Percentiles rank a stretch among this genome's conserved stretches.
These are phyloP conservation scores for Hypoxylon lienhwacheense DNA, from an alignment of 495 filamentous ascomycete genomes.

Conservation along the genomic window DNA sequence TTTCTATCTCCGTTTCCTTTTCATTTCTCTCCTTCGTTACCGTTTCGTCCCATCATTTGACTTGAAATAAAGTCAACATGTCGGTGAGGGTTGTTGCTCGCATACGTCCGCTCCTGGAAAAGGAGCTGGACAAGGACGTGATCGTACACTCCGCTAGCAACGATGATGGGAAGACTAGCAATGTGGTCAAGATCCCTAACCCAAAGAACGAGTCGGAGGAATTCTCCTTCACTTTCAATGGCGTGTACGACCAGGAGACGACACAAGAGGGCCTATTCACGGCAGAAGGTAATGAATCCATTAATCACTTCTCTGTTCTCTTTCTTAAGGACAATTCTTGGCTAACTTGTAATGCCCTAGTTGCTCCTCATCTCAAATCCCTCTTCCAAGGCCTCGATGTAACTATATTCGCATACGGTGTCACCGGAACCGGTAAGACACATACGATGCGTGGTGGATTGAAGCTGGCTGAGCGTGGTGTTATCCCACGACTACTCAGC, in stretches of 20 bases:
- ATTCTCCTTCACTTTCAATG: conserved; percentile 93
- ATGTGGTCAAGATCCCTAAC: conserved; percentile 85
- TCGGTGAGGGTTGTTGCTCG: conserved; percentile 85
- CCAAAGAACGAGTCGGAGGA: conserved; percentile 89
- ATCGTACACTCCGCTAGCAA: conserved; percentile 69
- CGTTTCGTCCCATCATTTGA: conserved; percentile 2
- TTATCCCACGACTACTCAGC: conserved; percentile 87
- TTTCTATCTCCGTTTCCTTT: too few relatives aligned
- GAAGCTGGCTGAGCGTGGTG: conserved; percentile 81
- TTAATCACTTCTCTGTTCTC: not conserved
- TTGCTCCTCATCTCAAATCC: conserved; percentile 71
- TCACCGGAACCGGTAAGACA: conserved; percentile 95
- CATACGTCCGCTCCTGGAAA: conserved; percentile 81
- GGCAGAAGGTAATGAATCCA: conserved; percentile 66
- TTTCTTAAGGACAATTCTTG: conserved; percentile 4
- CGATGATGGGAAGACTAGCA: conserved; percentile 60
- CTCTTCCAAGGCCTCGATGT: conserved; percentile 93
- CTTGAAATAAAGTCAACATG: conserved; percentile 46
- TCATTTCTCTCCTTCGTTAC: not conserved
- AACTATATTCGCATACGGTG: conserved; percentile 93
- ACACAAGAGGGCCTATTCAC: conserved; percentile 87
- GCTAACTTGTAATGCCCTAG: conserved; percentile 33
- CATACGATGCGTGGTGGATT: conserved; percentile 98
- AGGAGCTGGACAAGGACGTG: conserved; percentile 78
- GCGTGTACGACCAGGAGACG: conserved; percentile 78